Conservation (phyloP, 345 rosid genomes). For the Euphorbia tirucalli region DNA sequence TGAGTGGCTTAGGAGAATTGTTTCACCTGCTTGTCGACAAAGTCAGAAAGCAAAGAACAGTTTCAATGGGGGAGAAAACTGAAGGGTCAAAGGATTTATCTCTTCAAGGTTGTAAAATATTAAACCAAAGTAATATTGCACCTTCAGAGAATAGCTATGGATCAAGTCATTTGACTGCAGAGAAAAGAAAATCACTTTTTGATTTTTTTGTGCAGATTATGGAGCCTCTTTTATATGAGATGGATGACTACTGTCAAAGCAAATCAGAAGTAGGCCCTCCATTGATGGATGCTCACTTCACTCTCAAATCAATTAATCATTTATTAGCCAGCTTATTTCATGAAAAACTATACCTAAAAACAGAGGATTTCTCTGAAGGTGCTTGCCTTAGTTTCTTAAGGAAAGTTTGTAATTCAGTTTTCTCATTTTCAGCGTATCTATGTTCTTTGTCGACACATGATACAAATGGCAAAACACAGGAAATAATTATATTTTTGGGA, state of each 20-base stretch:
- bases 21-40: constrained; percentile 59
- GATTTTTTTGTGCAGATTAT: constrained; percentile 75
- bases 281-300: constrained; percentile 45
- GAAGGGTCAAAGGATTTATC: constrained; percentile 36
- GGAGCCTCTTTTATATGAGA: constrained; percentile 69
- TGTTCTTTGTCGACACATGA: constrained; percentile 29
- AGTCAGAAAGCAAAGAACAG: constrained; percentile 54
- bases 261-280: constrained; percentile 33
- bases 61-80: constrained; percentile 26
- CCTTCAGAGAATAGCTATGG: constrained; percentile 35
- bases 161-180: constrained; percentile 48
- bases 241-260: constrained; percentile 43
- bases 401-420: constrained; percentile 47
- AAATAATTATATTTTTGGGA: constrained; percentile 45
- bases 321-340: constrained; percentile 48
- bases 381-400: constrained; percentile 67
- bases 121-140: constrained; percentile 25
- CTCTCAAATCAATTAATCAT: constrained; percentile 52
- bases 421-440: constrained; percentile 49
- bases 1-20: constrained; percentile 60
- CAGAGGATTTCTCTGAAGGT: constrained; percentile 79
- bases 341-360: constrained; percentile 57
- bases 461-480: constrained; percentile 29
- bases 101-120: constrained; percentile 20
- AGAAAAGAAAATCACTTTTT: constrained; percentile 65